A percentile compares a stretch with the other conserved stretches of the same genome.
Evolutionary conservation across 2,329 filamentous ascomycete species (phyloP).

Genomic region (Colletotrichum sp.): DNA sequence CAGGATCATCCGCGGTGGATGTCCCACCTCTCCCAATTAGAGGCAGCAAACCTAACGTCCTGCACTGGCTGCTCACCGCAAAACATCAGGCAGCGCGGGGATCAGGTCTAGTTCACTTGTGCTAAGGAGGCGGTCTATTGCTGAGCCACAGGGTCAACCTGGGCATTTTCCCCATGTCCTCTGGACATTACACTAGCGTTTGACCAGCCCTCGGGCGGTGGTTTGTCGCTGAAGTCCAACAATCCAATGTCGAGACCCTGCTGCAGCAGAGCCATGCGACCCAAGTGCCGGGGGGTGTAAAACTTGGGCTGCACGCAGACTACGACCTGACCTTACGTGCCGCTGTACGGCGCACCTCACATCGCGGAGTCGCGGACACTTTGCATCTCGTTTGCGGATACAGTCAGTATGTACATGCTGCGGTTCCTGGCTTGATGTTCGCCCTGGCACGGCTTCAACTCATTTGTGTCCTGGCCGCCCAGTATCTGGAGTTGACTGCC

Average conservation of each 20-base stretch:
- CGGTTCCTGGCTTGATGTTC: background rate
- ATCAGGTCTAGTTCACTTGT: background rate
- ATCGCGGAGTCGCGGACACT: conserved; percentile 4
- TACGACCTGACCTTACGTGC: background rate
- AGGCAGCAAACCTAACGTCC: background rate
- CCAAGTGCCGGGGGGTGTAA: conserved; percentile 16
- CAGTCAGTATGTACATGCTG: background rate
- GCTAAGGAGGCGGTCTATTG: conserved; percentile 14
- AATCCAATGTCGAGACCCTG: conserved; percentile 8
- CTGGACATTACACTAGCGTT: conserved; percentile 11
- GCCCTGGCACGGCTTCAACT: background rate
- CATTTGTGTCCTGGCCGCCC: background rate
- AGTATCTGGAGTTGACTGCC: background rate
- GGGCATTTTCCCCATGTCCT: conserved; percentile 2
- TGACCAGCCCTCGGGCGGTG: conserved; percentile 9
- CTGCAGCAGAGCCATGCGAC: conserved; percentile 17
- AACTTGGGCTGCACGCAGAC: conserved; percentile 5
- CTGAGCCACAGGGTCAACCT: conserved; percentile 18
- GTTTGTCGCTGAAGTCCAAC: conserved; percentile 13
- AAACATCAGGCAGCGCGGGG: conserved; percentile 11
- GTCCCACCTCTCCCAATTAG: background rate
- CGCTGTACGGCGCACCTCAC: conserved; percentile 3
- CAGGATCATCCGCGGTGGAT: background rate
- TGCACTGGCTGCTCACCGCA: conserved; percentile 13
- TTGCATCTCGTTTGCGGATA: background rate